A percentile compares a stretch with the other conserved stretches of the same genome.
phyloP scores from a whole-genome alignment of 1,139 yeast genomes.

The Nakaseomyces glabratus region DNA sequence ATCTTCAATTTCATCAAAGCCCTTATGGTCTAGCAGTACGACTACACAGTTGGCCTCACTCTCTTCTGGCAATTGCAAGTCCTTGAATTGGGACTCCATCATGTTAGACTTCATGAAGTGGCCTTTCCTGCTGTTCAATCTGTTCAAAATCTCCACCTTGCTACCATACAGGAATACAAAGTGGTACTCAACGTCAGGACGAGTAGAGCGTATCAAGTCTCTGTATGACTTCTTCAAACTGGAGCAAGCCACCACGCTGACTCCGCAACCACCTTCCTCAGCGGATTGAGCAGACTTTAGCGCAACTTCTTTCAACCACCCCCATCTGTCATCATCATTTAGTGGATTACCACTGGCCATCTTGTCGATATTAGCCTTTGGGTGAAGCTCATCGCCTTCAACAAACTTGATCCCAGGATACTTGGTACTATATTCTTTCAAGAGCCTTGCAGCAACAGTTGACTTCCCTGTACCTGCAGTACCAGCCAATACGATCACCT shows the following conservation, averaged over 20 bases:
- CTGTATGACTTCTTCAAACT: conserved; percentile 70
- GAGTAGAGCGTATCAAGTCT: conserved; percentile 39
- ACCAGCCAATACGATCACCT: conserved; percentile 56
- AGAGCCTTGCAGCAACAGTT: conserved; percentile 55
- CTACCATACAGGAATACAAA: conserved; percentile 63
- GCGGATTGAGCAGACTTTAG: conserved; percentile 35
- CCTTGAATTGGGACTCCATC: conserved; percentile 70
- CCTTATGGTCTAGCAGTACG: conserved; percentile 32
- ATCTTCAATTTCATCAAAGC: conserved; percentile 37
- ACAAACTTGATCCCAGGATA: conserved; percentile 44
- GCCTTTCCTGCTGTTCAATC: conserved; percentile 54
- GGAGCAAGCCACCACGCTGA: conserved; percentile 69
- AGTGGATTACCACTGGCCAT: conserved; percentile 77
- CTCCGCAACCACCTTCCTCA: conserved; percentile 24
- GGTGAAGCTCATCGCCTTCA: conserved; percentile 83
- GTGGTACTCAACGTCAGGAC: conserved; percentile 38
- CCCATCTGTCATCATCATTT: conserved; percentile 86
- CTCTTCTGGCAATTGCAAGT: conserved; percentile 59
- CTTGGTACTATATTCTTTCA: conserved; percentile 23
- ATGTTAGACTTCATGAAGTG: conserved; percentile 84
- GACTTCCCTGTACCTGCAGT: conserved; percentile 95
- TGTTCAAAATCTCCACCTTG: conserved; percentile 46
- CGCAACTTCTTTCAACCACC: conserved; percentile 61
- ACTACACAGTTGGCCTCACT: conserved; percentile 29
- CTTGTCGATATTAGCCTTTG: conserved; percentile 61